Evolutionary conservation across 495 filamentous ascomycete species (phyloP), one percentile per base, ranked within the genome.

Genomic region (Neurospora sp.): DNA sequence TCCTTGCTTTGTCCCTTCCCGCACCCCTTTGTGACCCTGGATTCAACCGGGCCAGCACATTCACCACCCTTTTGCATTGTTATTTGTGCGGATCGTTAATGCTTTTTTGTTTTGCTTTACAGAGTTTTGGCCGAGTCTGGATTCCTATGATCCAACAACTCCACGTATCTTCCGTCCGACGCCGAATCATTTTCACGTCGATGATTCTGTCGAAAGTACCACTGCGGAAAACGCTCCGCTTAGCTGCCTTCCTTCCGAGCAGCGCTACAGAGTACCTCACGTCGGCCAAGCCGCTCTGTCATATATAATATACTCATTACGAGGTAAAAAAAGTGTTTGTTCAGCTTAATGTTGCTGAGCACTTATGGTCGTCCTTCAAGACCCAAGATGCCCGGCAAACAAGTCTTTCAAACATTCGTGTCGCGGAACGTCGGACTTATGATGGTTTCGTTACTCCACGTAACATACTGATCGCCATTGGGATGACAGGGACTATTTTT

Each of bases 121-220:
- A 85, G 83, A 76, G 83, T 85, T 47, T 73, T 85, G 74, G 83
- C 83, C 74, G 83, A 85, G 75, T 85, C 83, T 70, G 83, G 83
- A 42, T 85, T 85, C 80, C 77, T 85, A 70, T 85, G 78, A 82
- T 74, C 74, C 44, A 69, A 20, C n/a, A 20, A 40, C 27, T 4
- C 22, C 35, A 70, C n/a, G 20, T 69, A n/a, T 65, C 53, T 65
- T 35, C 9, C 27, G 39, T 35, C 40, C 69, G 38, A 70, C 69
- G 10, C 39, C 39, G 69, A 42, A 14, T 27, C 53, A 61, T 35
- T 16, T 27, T 16, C 6, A 31, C 22, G 22, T 65, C 53, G 27
- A 37, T 18, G 12, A 65, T 65, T 65, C 35, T 35, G 53, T 65
- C 53, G 53, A 65, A 65, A 65, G 14, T 37, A 65, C 27, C 53